Evolutionary conservation across 164 flowering plant genomes (phyloP).

Genomic region (Paratinospora sagittata): DNA sequence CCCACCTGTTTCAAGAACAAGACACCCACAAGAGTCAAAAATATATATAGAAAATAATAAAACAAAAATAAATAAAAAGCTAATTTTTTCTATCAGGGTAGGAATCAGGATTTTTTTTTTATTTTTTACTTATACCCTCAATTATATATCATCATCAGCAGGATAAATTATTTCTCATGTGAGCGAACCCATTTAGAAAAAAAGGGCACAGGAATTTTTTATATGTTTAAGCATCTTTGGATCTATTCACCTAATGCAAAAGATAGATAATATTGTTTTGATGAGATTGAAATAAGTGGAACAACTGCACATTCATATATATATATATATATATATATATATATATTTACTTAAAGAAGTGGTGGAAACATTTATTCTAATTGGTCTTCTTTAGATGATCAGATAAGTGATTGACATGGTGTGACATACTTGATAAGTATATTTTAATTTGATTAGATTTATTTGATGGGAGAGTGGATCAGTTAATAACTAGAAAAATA

Average conservation of each 20-base stretch:
- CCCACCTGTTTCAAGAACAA: slow-evolving; percentile 7
- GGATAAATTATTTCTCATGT: too few relatives aligned
- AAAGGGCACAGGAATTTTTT: neutral
- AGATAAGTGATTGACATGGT: neutral
- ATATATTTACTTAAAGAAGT: neutral
- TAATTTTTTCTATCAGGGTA: neutral
- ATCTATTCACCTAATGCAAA: neutral
- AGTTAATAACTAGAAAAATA: neutral
- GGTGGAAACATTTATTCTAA: neutral
- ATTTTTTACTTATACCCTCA: neutral
- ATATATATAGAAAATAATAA: too few relatives aligned
- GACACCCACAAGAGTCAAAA: slow-evolving; percentile 3
- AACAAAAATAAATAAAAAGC: neutral
- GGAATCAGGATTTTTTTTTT: neutral
- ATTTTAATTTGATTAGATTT: neutral
- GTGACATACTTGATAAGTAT: neutral
- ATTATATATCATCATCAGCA: neutral
- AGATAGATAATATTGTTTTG: neutral
- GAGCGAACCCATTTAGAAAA: too few relatives aligned
- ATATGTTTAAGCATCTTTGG: neutral
- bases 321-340: too few relatives aligned
- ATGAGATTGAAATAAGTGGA: neutral
- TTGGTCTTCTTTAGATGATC: neutral
- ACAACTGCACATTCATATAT: neutral
- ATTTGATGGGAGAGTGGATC: neutral